A percentile compares a stretch with the other conserved stretches of the same genome.
These are phyloP conservation scores for Metschnikowia anglica DNA, from an alignment of 805 yeast genomes.

Conservation along the genomic window DNA sequence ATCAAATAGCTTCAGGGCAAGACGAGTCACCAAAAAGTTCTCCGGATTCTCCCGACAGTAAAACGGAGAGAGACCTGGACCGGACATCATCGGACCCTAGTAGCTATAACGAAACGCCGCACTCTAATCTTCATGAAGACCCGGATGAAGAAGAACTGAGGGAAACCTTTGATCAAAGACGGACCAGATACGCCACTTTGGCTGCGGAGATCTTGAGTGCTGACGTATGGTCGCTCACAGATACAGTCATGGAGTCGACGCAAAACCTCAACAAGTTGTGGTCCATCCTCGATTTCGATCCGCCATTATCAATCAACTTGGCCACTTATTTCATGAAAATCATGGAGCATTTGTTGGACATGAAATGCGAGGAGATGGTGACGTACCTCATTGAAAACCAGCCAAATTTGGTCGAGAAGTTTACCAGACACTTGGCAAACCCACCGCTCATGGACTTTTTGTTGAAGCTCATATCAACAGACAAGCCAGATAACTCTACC, in stretches of 20 bases:
- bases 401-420: slow-evolving; percentile 40
- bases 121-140: slow-evolving; percentile 7
- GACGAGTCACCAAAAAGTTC: background rate
- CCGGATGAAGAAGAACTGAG: slow-evolving; percentile 11
- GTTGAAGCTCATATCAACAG: slow-evolving; percentile 44
- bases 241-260: slow-evolving; percentile 77
- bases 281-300: slow-evolving; percentile 70
- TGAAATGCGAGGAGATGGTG: slow-evolving; percentile 50
- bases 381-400: slow-evolving; percentile 45
- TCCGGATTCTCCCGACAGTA: background rate
- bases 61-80: slow-evolving; percentile 2
- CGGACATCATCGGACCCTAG: background rate
- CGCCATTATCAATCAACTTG: slow-evolving; percentile 62
- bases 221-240: slow-evolving; percentile 92
- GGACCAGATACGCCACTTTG: slow-evolving; percentile 38
- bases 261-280: slow-evolving; percentile 69
- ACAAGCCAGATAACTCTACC: slow-evolving; percentile 47
- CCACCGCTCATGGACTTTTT: slow-evolving; percentile 49
- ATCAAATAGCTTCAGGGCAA: background rate
- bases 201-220: slow-evolving; percentile 89
- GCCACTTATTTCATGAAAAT: slow-evolving; percentile 68
- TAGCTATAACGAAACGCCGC: slow-evolving; percentile 8
- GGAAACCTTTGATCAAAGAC: slow-evolving; percentile 32
- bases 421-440: slow-evolving; percentile 43
- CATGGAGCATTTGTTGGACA: slow-evolving; percentile 43